A percentile compares a stretch with the other conserved stretches of the same genome.
Conservation (phyloP, 208 protist genomes). For the Cochliopodium minus region DNA sequence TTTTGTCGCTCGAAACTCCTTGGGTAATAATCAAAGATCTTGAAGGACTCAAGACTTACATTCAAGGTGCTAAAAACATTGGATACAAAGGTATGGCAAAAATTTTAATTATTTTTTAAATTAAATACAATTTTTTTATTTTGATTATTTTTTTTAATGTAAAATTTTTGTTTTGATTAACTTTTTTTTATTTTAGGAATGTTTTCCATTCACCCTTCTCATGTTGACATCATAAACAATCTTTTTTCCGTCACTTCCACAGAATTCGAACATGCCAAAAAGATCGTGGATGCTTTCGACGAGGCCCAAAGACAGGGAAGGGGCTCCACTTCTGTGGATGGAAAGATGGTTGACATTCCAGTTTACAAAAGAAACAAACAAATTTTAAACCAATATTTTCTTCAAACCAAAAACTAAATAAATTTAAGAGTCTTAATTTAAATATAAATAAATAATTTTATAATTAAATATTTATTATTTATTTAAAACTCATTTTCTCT, state of each 20-base stretch:
- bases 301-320: background rate
- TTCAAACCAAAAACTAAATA: no score
- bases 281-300: background rate
- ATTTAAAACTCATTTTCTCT: no score
- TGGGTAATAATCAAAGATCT: conserved; percentile 4
- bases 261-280: background rate
- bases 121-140: no score
- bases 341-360: conserved; percentile 4
- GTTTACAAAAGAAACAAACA: conserved; percentile 1
- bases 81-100: background rate
- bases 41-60: background rate
- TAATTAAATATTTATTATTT: no score
- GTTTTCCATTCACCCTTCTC: conserved; percentile 6
- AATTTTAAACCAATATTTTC: no score
- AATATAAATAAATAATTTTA: no score
- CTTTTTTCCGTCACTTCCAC: background rate
- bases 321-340: background rate
- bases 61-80: background rate
- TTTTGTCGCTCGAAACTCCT: background rate
- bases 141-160: no score
- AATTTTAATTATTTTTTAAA: no score
- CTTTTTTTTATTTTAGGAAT: no score
- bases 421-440: no score
- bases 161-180: no score
- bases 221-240: background rate